Evolutionary conservation across 2,329 filamentous ascomycete species (phyloP).

Genomic region (Periconia digitata): DNA sequence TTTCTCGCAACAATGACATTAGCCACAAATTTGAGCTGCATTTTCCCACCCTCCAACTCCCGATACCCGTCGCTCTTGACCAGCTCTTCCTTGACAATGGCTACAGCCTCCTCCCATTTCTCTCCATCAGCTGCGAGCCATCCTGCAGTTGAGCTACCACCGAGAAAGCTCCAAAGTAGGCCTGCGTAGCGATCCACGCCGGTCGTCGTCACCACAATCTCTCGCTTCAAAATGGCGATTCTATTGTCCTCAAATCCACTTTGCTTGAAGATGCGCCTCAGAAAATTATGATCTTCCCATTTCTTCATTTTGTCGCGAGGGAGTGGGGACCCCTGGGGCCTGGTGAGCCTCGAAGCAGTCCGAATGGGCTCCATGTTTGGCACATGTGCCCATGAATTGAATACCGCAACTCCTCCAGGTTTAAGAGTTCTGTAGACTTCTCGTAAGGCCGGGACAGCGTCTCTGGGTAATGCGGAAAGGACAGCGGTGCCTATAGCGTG

Average conservation of each 20-base stretch:
- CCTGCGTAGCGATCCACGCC: slow-evolving; percentile 4
- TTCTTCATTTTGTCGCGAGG: slow-evolving; percentile 4
- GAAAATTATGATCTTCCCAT: slow-evolving; percentile 4
- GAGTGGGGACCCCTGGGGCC: slow-evolving; percentile 6
- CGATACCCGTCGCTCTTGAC: slow-evolving; percentile 8
- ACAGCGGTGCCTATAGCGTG: slow-evolving; percentile 10
- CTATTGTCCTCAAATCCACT: slow-evolving; percentile 9
- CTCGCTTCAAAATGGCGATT: neutral
- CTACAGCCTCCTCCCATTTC: slow-evolving; percentile 14
- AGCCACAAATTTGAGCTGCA: slow-evolving; percentile 10
- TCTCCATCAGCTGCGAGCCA: slow-evolving; percentile 13
- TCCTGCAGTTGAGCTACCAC: slow-evolving; percentile 5
- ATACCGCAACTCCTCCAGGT: slow-evolving; percentile 6
- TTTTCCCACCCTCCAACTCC: slow-evolving; percentile 5
- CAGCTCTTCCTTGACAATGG: slow-evolving; percentile 6
- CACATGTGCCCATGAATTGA: slow-evolving; percentile 13
- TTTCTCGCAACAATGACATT: slow-evolving; percentile 15
- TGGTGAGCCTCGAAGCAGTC: slow-evolving; percentile 5
- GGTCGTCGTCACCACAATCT: slow-evolving; percentile 1
- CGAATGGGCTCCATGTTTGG: slow-evolving; percentile 11
- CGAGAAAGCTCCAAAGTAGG: slow-evolving; percentile 16
- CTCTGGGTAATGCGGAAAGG: slow-evolving; percentile 11
- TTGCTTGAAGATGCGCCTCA: slow-evolving; percentile 1
- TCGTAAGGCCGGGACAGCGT: slow-evolving; percentile 13
- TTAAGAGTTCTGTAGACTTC: slow-evolving; percentile 20